Base-by-base conservation (phyloP, 306 rosid species). In the Inga leiocalycina region DNA sequence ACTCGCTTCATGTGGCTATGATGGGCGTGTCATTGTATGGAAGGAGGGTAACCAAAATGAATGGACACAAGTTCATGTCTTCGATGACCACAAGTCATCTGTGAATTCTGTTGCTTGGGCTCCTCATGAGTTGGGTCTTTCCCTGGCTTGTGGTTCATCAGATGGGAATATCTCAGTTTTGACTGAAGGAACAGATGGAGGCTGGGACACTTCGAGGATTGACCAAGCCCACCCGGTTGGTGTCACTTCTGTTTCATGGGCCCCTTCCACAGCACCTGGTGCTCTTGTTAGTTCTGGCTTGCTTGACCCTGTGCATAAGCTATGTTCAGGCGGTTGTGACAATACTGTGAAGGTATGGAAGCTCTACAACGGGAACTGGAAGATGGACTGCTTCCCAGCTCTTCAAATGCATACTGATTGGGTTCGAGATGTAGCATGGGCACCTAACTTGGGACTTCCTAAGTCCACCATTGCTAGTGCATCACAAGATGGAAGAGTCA, bases 371-470 rank as follows among this genome's bases (percentile, higher is more conserved):
- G 97, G 93, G 66, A 85, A 68, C 10, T 93, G 98, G 98, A 93
- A 89, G 90, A 85, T 89, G 93, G 98, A 93, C 75, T 89, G 93
- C 85, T 92, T 89, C 83, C 97, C 97, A 22, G 92, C 94, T 71
- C 93, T 90, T 82, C 89, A 90, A 54, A 90, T 88, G 94, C 97
- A 92, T 32, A 85, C 83, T 57, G 97, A 92, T 91, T 92, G 94
- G 94, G 93, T 91, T 73, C 85, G 93, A 46, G 95, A 91, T 43
- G 93, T 91, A 22, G 97, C 97, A 10, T 93, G 94, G 97, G 97
- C 97, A 3, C 93, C 97, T 32, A 92, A 89, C 81, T 85, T 92
- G 82, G 97, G 97, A 57, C 92, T 91, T 19, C 97, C 97, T 0
- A 92, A 92, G 82, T 90, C 97, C n/a, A 90, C 94, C 0, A 88